phyloP scores from a whole-genome alignment of 768 basidiomycete species.

The Cubamyces sp. region DNA sequence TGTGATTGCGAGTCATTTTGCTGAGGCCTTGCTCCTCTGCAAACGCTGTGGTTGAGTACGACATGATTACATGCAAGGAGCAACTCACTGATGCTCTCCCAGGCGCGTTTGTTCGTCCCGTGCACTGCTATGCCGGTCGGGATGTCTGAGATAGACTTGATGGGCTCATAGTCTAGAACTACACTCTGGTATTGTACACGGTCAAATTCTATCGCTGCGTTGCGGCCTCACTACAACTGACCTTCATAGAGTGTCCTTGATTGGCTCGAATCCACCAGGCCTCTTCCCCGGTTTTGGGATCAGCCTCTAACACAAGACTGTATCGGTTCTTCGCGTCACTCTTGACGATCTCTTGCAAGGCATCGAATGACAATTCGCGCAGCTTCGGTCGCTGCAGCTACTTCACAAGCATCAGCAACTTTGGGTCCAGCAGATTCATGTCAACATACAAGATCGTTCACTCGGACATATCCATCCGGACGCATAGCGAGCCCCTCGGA shows the following conservation, averaged over 20 bases:
- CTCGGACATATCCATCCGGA: constrained; percentile 82
- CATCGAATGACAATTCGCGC: constrained; percentile 55
- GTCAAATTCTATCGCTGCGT: not conserved
- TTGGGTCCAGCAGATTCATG: not conserved
- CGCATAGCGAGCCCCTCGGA: constrained; percentile 77
- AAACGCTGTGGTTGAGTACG: not conserved
- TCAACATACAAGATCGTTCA: constrained; percentile 78
- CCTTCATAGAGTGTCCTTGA: constrained; percentile 88
- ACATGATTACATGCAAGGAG: not conserved
- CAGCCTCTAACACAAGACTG: constrained; percentile 57
- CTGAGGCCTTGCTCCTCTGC: constrained; percentile 76
- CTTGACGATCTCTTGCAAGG: constrained; percentile 65
- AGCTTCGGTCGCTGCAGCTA: constrained; percentile 77
- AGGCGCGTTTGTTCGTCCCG: constrained; percentile 72
- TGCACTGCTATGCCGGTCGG: constrained; percentile 78
- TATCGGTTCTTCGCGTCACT: constrained; percentile 71
- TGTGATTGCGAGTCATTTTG: constrained; percentile 87
- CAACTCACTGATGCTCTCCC: constrained; percentile 68
- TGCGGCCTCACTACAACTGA: constrained; percentile 31
- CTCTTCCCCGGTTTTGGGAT: constrained; percentile 37
- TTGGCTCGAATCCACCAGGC: constrained; percentile 91
- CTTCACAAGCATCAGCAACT: constrained; percentile 21
- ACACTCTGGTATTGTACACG: constrained; percentile 50
- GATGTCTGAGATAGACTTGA: constrained; percentile 62
- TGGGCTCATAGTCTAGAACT: constrained; percentile 65